A percentile compares a stretch with the other conserved stretches of the same genome.
phyloP scores from a whole-genome alignment of 805 yeast species.

The Candida fluviatilis region DNA sequence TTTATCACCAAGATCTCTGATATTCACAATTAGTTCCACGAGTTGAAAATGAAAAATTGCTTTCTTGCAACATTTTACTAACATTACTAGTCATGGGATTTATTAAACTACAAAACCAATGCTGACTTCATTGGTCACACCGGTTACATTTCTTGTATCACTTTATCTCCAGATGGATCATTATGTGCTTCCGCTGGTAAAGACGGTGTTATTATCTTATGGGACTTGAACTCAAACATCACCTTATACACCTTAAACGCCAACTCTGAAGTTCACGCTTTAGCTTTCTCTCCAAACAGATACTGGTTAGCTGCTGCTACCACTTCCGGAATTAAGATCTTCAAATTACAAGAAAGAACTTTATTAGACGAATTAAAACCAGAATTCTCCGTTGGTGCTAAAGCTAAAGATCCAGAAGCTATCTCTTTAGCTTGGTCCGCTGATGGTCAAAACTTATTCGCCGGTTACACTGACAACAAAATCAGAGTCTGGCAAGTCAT shows the following conservation, averaged over 20 bases:
- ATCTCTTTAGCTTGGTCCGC: slow-evolving; percentile 99
- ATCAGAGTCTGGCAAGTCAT: slow-evolving; percentile 99
- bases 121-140: slow-evolving; percentile 99
- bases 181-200: slow-evolving; percentile 99
- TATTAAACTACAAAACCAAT: slow-evolving; percentile 73
- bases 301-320: slow-evolving; percentile 99
- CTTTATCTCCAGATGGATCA: slow-evolving; percentile 99
- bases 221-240: slow-evolving; percentile 88
- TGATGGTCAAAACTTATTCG: slow-evolving; percentile 98
- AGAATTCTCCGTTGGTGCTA: slow-evolving; percentile 83
- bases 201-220: slow-evolving; percentile 97
- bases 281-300: slow-evolving; percentile 99
- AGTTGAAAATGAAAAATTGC: background rate
- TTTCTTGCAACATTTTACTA: slow-evolving; percentile 33
- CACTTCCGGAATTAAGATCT: slow-evolving; percentile 94
- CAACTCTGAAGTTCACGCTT: slow-evolving; percentile 95
- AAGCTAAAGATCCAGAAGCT: slow-evolving; percentile 97
- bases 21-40: slow-evolving; percentile 14
- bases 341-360: slow-evolving; percentile 91
- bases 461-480: slow-evolving; percentile 99
- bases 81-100: slow-evolving; percentile 86
- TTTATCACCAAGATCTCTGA: slow-evolving; percentile 99
- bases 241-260: slow-evolving; percentile 91
- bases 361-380: slow-evolving; percentile 97
- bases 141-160: slow-evolving; percentile 95